Evolutionary conservation across 2,329 filamentous ascomycete species (phyloP).

Genomic region (Periglandula ipomoeae): DNA sequence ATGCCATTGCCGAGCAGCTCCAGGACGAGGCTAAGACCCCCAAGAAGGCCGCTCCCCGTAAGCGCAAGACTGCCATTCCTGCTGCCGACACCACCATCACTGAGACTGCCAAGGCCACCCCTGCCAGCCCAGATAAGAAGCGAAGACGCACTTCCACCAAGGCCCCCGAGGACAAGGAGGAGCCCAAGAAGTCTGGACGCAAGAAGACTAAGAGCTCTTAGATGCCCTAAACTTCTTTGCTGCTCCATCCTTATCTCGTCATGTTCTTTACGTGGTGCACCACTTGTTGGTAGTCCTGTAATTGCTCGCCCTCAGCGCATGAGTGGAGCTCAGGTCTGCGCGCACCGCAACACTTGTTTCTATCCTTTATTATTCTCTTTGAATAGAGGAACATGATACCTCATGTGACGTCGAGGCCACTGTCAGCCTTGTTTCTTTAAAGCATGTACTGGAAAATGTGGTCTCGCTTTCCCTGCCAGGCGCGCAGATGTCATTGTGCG

Average conservation of each 20-base stretch:
- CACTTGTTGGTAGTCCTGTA: neutral
- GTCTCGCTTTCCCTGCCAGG: neutral
- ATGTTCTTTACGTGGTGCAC: neutral
- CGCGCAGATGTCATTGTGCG: neutral
- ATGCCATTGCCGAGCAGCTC: constrained; percentile 51
- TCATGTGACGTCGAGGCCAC: neutral
- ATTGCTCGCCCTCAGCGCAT: neutral
- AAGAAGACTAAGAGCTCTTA: constrained; percentile 45
- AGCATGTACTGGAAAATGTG: neutral
- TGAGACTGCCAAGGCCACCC: constrained; percentile 29
- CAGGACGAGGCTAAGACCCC: constrained; percentile 46
- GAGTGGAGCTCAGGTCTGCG: neutral
- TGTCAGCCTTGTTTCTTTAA: neutral
- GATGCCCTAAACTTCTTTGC: constrained; percentile 8
- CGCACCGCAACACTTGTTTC: neutral
- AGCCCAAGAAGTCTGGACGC: constrained; percentile 50
- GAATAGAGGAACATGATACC: constrained; percentile 1
- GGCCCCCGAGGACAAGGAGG: constrained; percentile 43
- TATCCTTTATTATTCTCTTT: neutral
- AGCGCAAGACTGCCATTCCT: constrained; percentile 48
- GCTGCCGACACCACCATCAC: constrained; percentile 21
- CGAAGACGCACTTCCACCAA: constrained; percentile 48
- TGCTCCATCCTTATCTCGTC: constrained; percentile 8
- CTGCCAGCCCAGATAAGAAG: constrained; percentile 54
- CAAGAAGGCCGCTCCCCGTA: constrained; percentile 44